Conservation (phyloP, 331 rosid genomes). For the Malus hybrid region DNA sequence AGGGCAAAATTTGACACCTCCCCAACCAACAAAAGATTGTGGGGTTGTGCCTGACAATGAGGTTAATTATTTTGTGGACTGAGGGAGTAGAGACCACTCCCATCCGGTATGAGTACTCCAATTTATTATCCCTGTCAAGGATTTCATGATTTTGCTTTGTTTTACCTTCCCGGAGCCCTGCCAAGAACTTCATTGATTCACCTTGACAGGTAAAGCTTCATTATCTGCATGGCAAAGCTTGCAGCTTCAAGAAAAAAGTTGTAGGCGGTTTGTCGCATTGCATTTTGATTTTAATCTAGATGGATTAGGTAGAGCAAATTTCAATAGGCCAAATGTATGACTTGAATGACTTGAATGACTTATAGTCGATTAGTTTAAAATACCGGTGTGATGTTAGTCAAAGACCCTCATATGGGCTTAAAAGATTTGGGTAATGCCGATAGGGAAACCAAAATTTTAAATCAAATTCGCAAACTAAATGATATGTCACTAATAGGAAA, state of each 20-base stretch:
- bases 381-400: too few species aligned
- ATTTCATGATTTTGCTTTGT: not conserved
- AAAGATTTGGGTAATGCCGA: too few species aligned
- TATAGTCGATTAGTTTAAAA: too few species aligned
- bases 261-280: not conserved
- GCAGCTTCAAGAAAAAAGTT: not conserved
- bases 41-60: not conserved
- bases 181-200: not conserved
- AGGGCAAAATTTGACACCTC: not conserved
- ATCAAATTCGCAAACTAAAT: too few species aligned
- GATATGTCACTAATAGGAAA: accelerated
- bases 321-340: too few species aligned
- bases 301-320: too few species aligned
- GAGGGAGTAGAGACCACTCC: not conserved
- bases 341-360: too few species aligned
- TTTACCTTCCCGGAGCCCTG: not conserved
- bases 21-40: not conserved
- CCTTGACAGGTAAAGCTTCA: not conserved
- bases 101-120: not conserved
- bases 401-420: too few species aligned
- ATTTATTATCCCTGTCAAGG: not conserved
- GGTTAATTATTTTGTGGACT: not conserved
- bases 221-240: not conserved
- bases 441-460: too few species aligned
- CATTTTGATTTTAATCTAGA: too few species aligned